Base-by-base conservation (phyloP, 2,329 filamentous ascomycete genomes). In the Xylariaceae sp. region DNA sequence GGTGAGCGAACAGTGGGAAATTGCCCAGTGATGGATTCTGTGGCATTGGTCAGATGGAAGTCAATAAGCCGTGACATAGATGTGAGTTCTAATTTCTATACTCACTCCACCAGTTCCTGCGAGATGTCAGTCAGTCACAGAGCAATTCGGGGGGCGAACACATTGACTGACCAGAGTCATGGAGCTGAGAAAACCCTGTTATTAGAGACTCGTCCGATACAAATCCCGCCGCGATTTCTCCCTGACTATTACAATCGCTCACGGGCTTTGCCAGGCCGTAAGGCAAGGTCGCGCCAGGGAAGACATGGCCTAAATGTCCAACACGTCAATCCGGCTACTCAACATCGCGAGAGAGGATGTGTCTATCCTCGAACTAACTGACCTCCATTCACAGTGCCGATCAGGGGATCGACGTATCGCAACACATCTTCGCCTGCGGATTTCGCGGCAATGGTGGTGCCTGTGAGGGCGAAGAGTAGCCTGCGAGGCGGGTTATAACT, bases 1-100 rank as follows among this genome's bases (percentile, higher is more conserved):
- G 67, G 55, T 80, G 76, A 12, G 72, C 69, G 53, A 78, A 80
- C 3, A 80, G 58, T 3, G 76, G 76, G 49, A 80, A 80, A 50
- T 79, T 79, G 17, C 76, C 76, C 49, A 80, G 58, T 5, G 76
- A 80, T 7, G 75, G 74, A 30, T 48, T 59, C 63, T 66, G 44
- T 39, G 14, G 22, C n/a, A 17, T 44, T n/a, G 38, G 14, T 45
- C 65, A 46, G 64, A 57, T 42, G 42, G 15, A 27, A 7, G 22
- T 44, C 39, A 32, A 14, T 33, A 31, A 3, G n/a, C 12, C 11
- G 42, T 19, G 10, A 19, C 36, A 38, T n/a, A 6, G 9, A 18
- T n/a, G 39, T 12, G 11, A 40, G 15, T 17, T 15, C 14, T 14
- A 31, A 14, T 31, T 22, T 3, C 12, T 14, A n/a, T 11, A 63